A percentile compares a stretch with the other conserved stretches of the same genome.
Conservation (phyloP, 441 rosid species). For the Bruguiera hainesii region DNA sequence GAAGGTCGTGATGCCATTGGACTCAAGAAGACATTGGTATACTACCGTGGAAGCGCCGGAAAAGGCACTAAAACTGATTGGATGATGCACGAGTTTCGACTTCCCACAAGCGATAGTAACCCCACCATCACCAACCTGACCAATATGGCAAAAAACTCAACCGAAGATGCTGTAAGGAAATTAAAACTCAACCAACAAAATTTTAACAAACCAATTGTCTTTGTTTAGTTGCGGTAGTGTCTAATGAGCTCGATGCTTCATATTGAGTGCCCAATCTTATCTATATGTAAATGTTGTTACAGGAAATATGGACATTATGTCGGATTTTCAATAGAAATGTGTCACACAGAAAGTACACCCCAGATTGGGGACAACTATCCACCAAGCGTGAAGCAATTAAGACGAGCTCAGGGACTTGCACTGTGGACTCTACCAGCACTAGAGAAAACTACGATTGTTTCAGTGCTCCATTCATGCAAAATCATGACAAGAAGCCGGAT, state of each 20-base stretch:
- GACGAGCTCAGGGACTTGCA: conserved; percentile 27
- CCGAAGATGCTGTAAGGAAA: conserved; percentile 65
- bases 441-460: conserved; percentile 52
- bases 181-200: background rate
- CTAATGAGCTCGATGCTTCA: no score
- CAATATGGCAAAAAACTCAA: conserved; percentile 20
- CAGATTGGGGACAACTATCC: conserved; percentile 54
- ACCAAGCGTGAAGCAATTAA: conserved; percentile 25
- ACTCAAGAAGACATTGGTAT: conserved; percentile 84
- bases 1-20: conserved; percentile 56
- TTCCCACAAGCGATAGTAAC: conserved; percentile 39
- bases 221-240: no score
- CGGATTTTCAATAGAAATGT: conserved; percentile 63
- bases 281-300: conserved; percentile 9
- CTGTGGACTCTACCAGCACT: conserved; percentile 15
- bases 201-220: no score
- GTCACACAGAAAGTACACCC: conserved; percentile 44
- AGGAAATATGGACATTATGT: conserved; percentile 93
- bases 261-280: no score
- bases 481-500: background rate
- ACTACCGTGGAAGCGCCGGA: conserved; percentile 80
- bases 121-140: background rate
- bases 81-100: conserved; percentile 99
- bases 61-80: conserved; percentile 96
- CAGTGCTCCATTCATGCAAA: conserved; percentile 29